Base-by-base conservation (phyloP, 768 basidiomycete species). In the Trametes maxima region DNA sequence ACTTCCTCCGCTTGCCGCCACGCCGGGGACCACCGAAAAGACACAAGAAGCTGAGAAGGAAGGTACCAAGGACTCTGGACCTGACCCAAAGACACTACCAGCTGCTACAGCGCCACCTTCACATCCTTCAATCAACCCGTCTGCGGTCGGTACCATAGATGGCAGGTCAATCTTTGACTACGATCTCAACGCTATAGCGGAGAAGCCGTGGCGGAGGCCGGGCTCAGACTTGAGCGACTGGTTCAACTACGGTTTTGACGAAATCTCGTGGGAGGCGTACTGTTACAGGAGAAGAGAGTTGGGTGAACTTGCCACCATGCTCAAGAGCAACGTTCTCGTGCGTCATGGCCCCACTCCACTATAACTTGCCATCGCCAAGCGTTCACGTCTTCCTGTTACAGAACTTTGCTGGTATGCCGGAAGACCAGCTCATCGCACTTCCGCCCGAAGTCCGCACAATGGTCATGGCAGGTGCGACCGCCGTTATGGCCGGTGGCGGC, bases 171-270 rank as follows among this genome's bases (percentile, higher is more conserved):
- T 97, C 45, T 84, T 93, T 37, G 95, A 97, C 57, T 82, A 94
- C 25, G 95, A 97, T 71, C 68, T 96, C 50, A 81, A 73, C 46
- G 84, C 85, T 25, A 79, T 90, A 79, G 76, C 82, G 10, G 90
- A 93, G 63, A 96, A 96, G 70, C 88, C 88, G 4, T 99, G 97
- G 97, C 79, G 97, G 63, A 77, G 87, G 60, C 90, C 95, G 8
- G 97, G 97, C 36, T 88, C 92, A 4, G 94, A 97, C 77, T 80
- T 97, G 62, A 90, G 91, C 66, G 95, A 98, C 77, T 99, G 95
- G 90, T 99, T 99, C 77, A 98, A 99, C 75, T 98, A 97, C 67
- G 97, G 97, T 0, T 98, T 98, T 69, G 97, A 99, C 74, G 97
- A 99, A 75, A 82, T 92, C 16, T 91, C 90, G 36, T 99, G 95